Percentiles rank a stretch among this genome's conserved stretches.
These are phyloP conservation scores for Nakazawaea peltata DNA, from an alignment of 805 yeast genomes.

Conservation along the genomic window DNA sequence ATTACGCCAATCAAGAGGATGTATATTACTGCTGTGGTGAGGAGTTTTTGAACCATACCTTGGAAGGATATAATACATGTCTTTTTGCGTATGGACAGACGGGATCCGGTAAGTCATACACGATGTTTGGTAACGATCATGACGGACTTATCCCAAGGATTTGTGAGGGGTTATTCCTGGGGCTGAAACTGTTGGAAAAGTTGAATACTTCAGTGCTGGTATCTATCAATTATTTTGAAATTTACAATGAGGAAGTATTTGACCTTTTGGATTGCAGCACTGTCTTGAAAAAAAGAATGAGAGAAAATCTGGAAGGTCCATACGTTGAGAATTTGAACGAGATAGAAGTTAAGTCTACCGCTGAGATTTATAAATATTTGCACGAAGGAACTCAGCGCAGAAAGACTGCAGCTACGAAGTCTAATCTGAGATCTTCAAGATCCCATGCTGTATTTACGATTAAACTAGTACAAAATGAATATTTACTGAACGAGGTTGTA, in stretches of 20 bases:
- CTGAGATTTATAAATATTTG: constrained; percentile 41
- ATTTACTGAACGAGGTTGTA: constrained; percentile 27
- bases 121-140: constrained; percentile 58
- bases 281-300: constrained; percentile 33
- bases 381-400: constrained; percentile 45
- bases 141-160: constrained; percentile 64
- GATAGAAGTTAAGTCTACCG: constrained; percentile 35
- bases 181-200: constrained; percentile 26
- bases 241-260: constrained; percentile 69
- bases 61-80: constrained; percentile 46
- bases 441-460: constrained; percentile 77
- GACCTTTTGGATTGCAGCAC: constrained; percentile 38
- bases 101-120: constrained; percentile 76
- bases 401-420: constrained; percentile 63
- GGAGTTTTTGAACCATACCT: constrained; percentile 51
- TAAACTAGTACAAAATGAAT: constrained; percentile 48
- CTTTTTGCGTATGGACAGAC: constrained; percentile 69
- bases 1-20: constrained; percentile 36
- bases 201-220: constrained; percentile 30
- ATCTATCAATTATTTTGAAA: constrained; percentile 59
- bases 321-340: constrained; percentile 63
- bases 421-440: constrained; percentile 68
- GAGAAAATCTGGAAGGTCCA: constrained; percentile 66
- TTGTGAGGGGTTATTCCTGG: constrained; percentile 43
- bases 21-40: constrained; percentile 51